Evolutionary conservation across 2,329 filamentous ascomycete species (phyloP), one percentile per base, ranked within the genome.

Genomic region (Parascedosporium putredinis): DNA sequence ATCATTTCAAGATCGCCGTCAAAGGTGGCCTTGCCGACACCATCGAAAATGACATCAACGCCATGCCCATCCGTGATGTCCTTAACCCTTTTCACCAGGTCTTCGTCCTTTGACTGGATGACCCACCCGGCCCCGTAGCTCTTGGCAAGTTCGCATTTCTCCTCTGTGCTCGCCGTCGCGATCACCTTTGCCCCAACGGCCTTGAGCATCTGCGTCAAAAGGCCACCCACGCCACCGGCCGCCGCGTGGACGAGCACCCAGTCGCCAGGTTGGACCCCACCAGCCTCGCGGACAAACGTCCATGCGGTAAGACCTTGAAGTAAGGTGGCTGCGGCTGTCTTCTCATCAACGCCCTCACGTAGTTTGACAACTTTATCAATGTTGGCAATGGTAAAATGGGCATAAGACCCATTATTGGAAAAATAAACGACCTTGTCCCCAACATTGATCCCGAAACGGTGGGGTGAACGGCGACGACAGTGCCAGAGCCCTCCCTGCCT

Each of bases 161-260:
- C 86, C 5, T 70, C 64, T 31, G 83, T 84, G 45, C 81, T 83
- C 0, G 87, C 87, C 3, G 88, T 91, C 1, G 83, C 89, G 59
- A 96, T 93, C 20, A 84, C 80, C 56, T 78, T 79, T 10, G 86
- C 89, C 1, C 88, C 89, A 2, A 89, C 71, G 1, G 75, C 71
- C 55, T 76, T 78, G 36, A 95, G 69, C 56, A 95, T 68, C 72
- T 94, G 88, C 34, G 80, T 81, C 24, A 95, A 74, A 66, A 86
- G 77, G 40, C 84, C 69, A 0, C 86, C 87, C 1, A 88, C 86
- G 14, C 89, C 89, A 14, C 89, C 89, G 0, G 88, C 88, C 0
- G 89, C 89, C 0, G 89, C 89, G 58, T 93, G 88, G 14, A 95
- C 80, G 2, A 95, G 77, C 0, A 88, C 75, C 81, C 85, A 93